A percentile compares a stretch with the other conserved stretches of the same genome.
phyloP scores from a whole-genome alignment of 495 filamentous ascomycete genomes.

The Aspergillus baeticus region DNA sequence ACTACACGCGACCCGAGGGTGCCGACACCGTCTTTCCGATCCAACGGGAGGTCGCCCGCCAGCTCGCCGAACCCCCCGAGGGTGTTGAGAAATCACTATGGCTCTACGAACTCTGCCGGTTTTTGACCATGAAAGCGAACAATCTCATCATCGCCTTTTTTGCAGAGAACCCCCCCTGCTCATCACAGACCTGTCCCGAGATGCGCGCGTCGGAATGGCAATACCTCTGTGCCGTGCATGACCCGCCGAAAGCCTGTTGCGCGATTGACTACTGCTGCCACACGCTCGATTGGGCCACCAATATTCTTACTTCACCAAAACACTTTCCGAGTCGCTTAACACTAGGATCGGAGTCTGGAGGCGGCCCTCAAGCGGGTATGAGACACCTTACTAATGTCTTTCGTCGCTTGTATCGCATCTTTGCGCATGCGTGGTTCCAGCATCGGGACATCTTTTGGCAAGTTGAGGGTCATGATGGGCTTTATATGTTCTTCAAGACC shows the following conservation, averaged over 20 bases:
- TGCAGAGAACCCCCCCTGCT: slow-evolving; percentile 84
- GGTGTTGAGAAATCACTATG: slow-evolving; percentile 82
- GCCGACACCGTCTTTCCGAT: slow-evolving; percentile 62
- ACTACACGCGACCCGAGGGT: slow-evolving; percentile 65
- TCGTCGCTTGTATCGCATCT: slow-evolving; percentile 89
- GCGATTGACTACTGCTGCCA: slow-evolving; percentile 99
- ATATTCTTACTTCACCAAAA: slow-evolving; percentile 84
- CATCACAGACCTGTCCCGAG: slow-evolving; percentile 82
- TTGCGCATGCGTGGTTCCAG: slow-evolving; percentile 98
- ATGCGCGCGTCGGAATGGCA: slow-evolving; percentile 99
- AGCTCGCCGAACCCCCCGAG: slow-evolving; percentile 74
- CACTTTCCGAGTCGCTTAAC: slow-evolving; percentile 88
- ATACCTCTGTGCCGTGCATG: slow-evolving; percentile 96
- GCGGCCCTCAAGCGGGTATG: slow-evolving; percentile 58
- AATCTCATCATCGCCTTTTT: slow-evolving; percentile 87
- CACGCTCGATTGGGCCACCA: slow-evolving; percentile 94
- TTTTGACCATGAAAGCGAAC: slow-evolving; percentile 91
- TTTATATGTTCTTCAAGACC: slow-evolving; percentile 95
- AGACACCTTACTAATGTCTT: slow-evolving; percentile 93
- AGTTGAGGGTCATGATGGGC: slow-evolving; percentile 80
- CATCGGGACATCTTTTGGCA: slow-evolving; percentile 95
- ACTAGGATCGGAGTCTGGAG: slow-evolving; percentile 61
- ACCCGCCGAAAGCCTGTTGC: slow-evolving; percentile 90
- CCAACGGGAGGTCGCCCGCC: slow-evolving; percentile 65
- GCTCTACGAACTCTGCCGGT: slow-evolving; percentile 97